Percentiles rank a stretch among this genome's conserved stretches.
Evolutionary conservation across 2,329 filamentous ascomycete species (phyloP).

Genomic region (Talaromyces marneffei): DNA sequence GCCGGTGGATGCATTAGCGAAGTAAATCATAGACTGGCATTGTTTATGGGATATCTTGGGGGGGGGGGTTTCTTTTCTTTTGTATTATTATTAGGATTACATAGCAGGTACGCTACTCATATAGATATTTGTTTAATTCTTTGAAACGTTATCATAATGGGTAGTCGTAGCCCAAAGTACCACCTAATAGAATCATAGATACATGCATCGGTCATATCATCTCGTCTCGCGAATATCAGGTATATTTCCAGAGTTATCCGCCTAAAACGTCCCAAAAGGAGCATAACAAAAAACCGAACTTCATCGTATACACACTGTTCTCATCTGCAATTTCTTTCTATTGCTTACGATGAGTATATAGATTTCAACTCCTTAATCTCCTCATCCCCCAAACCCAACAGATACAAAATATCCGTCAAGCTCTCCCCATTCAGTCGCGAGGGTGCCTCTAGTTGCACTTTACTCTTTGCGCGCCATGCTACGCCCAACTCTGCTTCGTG

Average conservation of each 20-base stretch:
- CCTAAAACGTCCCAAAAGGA: neutral
- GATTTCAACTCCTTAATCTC: slow-evolving; percentile 43
- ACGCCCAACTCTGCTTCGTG: slow-evolving; percentile 56
- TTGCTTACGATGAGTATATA: neutral
- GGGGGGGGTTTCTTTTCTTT: neutral
- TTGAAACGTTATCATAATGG: neutral
- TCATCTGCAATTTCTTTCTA: neutral
- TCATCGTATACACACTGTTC: neutral
- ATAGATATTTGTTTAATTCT: neutral
- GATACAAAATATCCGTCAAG: slow-evolving; percentile 53
- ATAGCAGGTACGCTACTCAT: neutral
- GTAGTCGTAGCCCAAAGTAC: neutral
- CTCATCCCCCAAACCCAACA: slow-evolving; percentile 49
- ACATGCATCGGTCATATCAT: neutral
- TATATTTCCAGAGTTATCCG: neutral
- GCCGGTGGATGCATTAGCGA: neutral
- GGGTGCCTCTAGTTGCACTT: slow-evolving; percentile 57
- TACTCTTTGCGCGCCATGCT: slow-evolving; percentile 60
- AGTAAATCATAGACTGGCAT: neutral
- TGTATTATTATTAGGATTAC: neutral
- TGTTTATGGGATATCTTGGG: neutral
- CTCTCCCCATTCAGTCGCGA: slow-evolving; percentile 54
- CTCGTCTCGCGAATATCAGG: neutral
- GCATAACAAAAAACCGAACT: neutral
- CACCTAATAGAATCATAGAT: neutral